A percentile compares a stretch with the other conserved stretches of the same genome.
Conservation (phyloP, 1,284 basidiomycete species). For the Apiotrichum sp. region DNA sequence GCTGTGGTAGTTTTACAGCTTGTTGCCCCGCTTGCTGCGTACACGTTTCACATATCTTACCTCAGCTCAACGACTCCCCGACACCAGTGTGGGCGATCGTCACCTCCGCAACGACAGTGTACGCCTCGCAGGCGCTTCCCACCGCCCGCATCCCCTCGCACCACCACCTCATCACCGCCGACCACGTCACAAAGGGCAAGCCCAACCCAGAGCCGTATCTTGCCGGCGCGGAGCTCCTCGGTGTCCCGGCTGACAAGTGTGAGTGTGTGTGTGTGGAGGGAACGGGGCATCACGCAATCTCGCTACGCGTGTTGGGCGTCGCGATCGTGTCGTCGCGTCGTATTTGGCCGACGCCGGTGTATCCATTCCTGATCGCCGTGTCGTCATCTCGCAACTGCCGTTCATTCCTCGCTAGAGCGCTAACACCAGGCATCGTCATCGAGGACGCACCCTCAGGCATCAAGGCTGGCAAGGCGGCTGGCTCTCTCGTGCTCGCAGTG, state of each 20-base stretch:
- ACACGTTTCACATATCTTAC: slow-evolving; percentile 31
- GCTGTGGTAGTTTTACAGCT: no score
- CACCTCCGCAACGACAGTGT: slow-evolving; percentile 70
- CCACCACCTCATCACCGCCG: slow-evolving; percentile 60
- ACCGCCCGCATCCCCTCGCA: slow-evolving; percentile 58
- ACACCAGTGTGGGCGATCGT: slow-evolving; percentile 71
- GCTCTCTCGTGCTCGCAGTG: slow-evolving; percentile 65
- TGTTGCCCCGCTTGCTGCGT: neutral
- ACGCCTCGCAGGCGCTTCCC: slow-evolving; percentile 59
- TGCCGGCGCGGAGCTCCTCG: slow-evolving; percentile 40
- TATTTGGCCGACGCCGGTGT: neutral
- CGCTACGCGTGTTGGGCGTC: neutral
- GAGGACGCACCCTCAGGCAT: slow-evolving; percentile 80
- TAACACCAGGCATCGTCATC: slow-evolving; percentile 59
- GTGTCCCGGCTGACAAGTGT: slow-evolving; percentile 36
- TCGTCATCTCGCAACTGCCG: neutral
- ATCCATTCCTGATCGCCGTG: neutral
- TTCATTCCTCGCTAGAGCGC: neutral
- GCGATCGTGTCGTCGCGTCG: neutral
- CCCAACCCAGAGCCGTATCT: slow-evolving; percentile 73
- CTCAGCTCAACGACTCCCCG: slow-evolving; percentile 60
- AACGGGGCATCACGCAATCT: neutral
- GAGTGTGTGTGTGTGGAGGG: slow-evolving; percentile 33
- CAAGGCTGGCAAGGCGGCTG: slow-evolving; percentile 65
- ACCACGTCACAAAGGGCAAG: slow-evolving; percentile 68